Conservation (phyloP, 352 stramenopile species). For the Pythium scleroteichum region DNA sequence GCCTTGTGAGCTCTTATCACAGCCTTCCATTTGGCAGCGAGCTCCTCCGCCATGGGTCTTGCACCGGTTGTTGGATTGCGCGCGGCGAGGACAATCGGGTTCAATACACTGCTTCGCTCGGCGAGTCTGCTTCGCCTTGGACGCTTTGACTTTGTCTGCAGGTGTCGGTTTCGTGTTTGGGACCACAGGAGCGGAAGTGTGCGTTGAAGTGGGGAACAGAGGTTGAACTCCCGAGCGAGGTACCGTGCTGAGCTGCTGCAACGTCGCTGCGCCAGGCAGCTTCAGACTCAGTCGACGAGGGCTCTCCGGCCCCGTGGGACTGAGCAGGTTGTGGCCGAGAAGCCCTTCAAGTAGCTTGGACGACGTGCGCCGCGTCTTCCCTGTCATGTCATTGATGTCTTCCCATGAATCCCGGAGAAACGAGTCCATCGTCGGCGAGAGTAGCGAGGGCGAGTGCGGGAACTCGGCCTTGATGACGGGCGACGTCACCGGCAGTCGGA, state of each 20-base stretch:
- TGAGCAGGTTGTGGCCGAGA: conserved; percentile 16
- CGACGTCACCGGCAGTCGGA: conserved; percentile 27
- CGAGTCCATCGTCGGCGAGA: conserved; percentile 60
- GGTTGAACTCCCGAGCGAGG: not conserved
- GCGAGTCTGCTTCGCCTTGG: conserved; percentile 26
- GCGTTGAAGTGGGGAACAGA: conserved; percentile 1
- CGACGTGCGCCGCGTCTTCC: conserved; percentile 31
- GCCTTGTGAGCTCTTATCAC: conserved; percentile 78
- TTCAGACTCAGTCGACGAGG: conserved; percentile 19
- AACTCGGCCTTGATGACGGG: conserved; percentile 45
- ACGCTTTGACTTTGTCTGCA: not conserved
- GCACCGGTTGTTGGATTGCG: conserved; percentile 81
- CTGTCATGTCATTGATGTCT: conserved; percentile 35
- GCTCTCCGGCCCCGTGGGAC: conserved; percentile 6
- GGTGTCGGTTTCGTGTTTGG: not conserved
- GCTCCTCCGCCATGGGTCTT: conserved; percentile 81
- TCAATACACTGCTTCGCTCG: conserved; percentile 70
- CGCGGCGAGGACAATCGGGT: conserved; percentile 57
- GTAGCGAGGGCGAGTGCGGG: conserved; percentile 29
- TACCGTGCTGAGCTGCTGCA: conserved; percentile 2
- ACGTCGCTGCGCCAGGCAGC: conserved; percentile 9
- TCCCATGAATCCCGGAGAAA: conserved; percentile 64
- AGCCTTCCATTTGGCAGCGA: conserved; percentile 65
- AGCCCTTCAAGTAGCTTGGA: conserved; percentile 27
- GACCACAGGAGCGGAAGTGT: not conserved